phyloP scores from a whole-genome alignment of 2,329 filamentous ascomycete genomes.

The Blastomyces emzantsi region DNA sequence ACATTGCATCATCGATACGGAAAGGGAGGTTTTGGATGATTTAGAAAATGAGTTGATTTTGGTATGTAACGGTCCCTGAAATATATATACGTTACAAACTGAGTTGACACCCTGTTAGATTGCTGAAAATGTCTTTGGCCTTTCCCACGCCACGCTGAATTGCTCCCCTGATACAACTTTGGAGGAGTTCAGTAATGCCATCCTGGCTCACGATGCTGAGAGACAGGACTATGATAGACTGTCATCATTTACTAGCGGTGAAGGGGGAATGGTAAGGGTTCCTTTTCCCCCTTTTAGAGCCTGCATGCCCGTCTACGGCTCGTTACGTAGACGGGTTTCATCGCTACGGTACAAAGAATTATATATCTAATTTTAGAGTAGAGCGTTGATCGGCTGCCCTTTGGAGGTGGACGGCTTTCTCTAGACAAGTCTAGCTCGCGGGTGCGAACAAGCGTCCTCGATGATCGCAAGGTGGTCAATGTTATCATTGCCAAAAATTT shows the following conservation, averaged over 20 bases:
- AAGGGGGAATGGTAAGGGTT: slow-evolving; percentile 19
- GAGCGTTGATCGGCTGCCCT: slow-evolving; percentile 17
- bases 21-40: slow-evolving; percentile 51
- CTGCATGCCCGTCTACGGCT: background rate
- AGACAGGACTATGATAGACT: slow-evolving; percentile 15
- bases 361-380: background rate
- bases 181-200: slow-evolving; percentile 67
- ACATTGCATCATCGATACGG: slow-evolving; percentile 80
- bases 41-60: slow-evolving; percentile 66
- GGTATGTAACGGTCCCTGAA: slow-evolving; percentile 36
- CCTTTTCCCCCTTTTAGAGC: background rate
- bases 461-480: slow-evolving; percentile 59
- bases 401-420: slow-evolving; percentile 15
- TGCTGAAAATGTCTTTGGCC: slow-evolving; percentile 60
- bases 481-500: slow-evolving; percentile 75
- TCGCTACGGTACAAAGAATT: background rate
- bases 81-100: slow-evolving; percentile 5
- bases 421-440: slow-evolving; percentile 19
- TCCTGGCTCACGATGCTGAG: slow-evolving; percentile 44
- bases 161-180: slow-evolving; percentile 66
- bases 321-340: background rate
- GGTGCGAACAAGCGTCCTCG: slow-evolving; percentile 30
- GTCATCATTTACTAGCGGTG: slow-evolving; percentile 17
- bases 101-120: slow-evolving; percentile 42
- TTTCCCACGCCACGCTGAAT: slow-evolving; percentile 60